These are phyloP conservation scores for Capniomyces stellatus DNA, from an alignment of 371 early-diverging fungal genomes.

Conservation along the genomic window DNA sequence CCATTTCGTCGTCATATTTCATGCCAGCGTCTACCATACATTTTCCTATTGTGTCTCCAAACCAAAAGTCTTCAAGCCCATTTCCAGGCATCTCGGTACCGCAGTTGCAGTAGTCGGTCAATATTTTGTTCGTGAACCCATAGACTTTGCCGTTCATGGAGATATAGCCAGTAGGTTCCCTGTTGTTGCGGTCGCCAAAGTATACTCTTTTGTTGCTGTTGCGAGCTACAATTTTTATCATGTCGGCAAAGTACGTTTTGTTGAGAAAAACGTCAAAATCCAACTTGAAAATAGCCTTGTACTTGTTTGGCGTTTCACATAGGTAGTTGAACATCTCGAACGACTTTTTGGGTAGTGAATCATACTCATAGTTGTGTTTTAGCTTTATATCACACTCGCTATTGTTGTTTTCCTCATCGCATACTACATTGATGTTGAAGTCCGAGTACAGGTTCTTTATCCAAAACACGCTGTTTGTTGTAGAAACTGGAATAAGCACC, in stretches of 20 bases:
- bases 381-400: background rate
- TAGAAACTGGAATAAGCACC: background rate
- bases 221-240: background rate
- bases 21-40: background rate
- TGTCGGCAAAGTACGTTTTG: background rate
- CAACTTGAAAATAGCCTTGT: background rate
- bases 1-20: background rate
- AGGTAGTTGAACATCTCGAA: background rate
- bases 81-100: background rate
- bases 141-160: conserved; percentile 1
- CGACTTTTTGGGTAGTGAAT: background rate
- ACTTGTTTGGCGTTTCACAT: background rate
- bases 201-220: background rate
- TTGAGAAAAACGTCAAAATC: background rate
- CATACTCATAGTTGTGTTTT: background rate
- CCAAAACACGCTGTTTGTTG: background rate
- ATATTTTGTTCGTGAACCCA: background rate
- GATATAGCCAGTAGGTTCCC: background rate
- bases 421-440: background rate
- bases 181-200: background rate
- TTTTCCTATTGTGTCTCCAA: background rate
- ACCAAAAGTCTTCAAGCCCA: background rate
- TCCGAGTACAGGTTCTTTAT: conserved; percentile 1
- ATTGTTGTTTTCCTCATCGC: background rate
- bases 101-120: background rate